Percentiles rank a stretch among this genome's conserved stretches.
phyloP scores from a whole-genome alignment of 2,329 filamentous ascomycete genomes.

The Fusarium sp. region DNA sequence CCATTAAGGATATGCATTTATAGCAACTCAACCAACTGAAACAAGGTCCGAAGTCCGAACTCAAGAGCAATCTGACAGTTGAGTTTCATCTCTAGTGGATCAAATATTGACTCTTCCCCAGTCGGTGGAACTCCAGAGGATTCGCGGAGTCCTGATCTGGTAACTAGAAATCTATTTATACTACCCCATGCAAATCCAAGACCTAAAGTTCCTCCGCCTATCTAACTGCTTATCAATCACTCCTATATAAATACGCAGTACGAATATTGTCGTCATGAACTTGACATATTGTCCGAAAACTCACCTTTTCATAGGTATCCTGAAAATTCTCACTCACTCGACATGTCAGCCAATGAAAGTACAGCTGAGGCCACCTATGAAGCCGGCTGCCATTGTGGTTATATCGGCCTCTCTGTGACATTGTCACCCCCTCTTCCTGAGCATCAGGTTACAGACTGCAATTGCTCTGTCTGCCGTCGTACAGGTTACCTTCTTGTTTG shows the following conservation, averaged over 20 bases:
- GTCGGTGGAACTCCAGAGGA: not conserved
- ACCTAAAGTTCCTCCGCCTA: not conserved
- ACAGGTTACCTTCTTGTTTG: conserved; percentile 64
- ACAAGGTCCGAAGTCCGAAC: not conserved
- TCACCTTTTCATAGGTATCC: not conserved
- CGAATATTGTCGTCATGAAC: not conserved
- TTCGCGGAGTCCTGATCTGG: conserved; percentile 25
- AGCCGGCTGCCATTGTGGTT: conserved; percentile 65
- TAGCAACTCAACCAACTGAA: not conserved
- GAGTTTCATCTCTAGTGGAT: not conserved
- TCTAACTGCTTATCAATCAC: not conserved
- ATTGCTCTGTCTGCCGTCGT: conserved; percentile 64
- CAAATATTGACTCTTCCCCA: not conserved
- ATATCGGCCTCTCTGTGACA: conserved; percentile 59
- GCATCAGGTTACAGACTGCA: conserved; percentile 60
- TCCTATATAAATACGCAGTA: not conserved
- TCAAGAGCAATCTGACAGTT: not conserved
- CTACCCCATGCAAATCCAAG: not conserved
- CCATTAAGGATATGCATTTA: not conserved
- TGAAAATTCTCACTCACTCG: not conserved
- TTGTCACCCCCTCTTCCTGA: conserved; percentile 61
- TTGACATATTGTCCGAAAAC: not conserved
- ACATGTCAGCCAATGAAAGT: conserved; percentile 29
- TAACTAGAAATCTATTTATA: conserved; percentile 22
- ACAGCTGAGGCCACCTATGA: conserved; percentile 55